Percentiles rank a stretch among this genome's conserved stretches.
Conservation (phyloP, 2,329 filamentous ascomycete species). For the Aureobasidium sp. region DNA sequence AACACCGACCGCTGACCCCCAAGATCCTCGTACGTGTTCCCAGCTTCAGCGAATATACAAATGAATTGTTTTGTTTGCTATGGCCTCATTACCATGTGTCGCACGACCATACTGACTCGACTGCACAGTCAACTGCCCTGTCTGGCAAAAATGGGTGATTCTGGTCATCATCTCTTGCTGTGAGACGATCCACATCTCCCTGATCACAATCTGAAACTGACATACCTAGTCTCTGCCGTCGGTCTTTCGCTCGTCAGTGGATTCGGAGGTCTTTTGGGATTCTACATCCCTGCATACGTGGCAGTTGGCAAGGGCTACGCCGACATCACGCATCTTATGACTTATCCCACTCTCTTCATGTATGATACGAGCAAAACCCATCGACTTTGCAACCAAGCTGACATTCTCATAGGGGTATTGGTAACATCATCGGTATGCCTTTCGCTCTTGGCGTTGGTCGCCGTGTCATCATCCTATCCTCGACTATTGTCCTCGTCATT, state of each 20-base stretch:
- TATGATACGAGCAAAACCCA: not conserved
- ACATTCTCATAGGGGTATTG: constrained; percentile 23
- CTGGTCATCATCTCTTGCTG: constrained; percentile 13
- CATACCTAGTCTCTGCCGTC: constrained; percentile 29
- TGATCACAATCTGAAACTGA: not conserved
- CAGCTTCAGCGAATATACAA: not conserved
- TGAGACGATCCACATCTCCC: not conserved
- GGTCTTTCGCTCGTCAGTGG: constrained; percentile 33
- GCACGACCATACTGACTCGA: not conserved
- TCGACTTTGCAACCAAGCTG: not conserved
- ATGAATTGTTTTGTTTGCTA: too few relatives aligned
- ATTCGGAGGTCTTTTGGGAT: constrained; percentile 33
- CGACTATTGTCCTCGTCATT: constrained; percentile 22
- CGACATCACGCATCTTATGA: constrained; percentile 19
- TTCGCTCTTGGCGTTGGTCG: constrained; percentile 27
- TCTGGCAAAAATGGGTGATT: constrained; percentile 13
- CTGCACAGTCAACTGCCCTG: not conserved
- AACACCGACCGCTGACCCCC: constrained; percentile 11
- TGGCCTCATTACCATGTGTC: too few relatives aligned
- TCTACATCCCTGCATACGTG: constrained; percentile 33
- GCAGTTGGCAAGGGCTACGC: constrained; percentile 18
- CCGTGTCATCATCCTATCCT: constrained; percentile 24
- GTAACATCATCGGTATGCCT: constrained; percentile 29
- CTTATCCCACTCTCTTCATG: constrained; percentile 27
- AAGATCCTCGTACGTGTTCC: not conserved